phyloP scores from a whole-genome alignment of 1,284 basidiomycete species.

The Melampsora americana region DNA sequence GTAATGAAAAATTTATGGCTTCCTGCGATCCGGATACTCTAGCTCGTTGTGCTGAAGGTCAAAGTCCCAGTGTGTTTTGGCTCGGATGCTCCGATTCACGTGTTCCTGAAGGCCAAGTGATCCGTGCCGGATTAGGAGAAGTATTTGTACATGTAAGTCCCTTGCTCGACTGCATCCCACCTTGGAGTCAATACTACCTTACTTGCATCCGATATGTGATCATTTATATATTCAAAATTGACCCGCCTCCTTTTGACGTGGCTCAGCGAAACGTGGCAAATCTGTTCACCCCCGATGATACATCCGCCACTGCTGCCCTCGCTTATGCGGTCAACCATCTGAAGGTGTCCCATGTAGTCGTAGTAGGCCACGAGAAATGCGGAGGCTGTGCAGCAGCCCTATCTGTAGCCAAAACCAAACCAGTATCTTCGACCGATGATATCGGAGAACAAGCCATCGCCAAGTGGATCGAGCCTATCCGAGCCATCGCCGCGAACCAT shows the following conservation, averaged over 20 bases:
- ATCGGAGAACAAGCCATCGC: slow-evolving; percentile 40
- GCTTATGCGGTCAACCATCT: slow-evolving; percentile 33
- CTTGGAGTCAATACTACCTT: not conserved
- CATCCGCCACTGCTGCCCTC: slow-evolving; percentile 30
- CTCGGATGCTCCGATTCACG: slow-evolving; percentile 70
- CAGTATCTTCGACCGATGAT: not conserved
- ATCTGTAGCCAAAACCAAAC: slow-evolving; percentile 14
- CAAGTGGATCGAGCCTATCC: slow-evolving; percentile 47
- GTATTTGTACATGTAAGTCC: slow-evolving; percentile 40
- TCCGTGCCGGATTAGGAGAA: slow-evolving; percentile 23
- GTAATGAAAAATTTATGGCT: slow-evolving; percentile 28
- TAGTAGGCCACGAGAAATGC: slow-evolving; percentile 38
- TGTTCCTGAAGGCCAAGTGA: slow-evolving; percentile 59
- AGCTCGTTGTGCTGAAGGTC: slow-evolving; percentile 62
- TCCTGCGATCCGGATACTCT: slow-evolving; percentile 64
- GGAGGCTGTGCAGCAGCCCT: slow-evolving; percentile 39
- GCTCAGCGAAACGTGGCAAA: slow-evolving; percentile 34
- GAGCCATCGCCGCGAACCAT: slow-evolving; percentile 44
- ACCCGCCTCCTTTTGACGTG: not conserved
- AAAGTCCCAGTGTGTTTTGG: slow-evolving; percentile 72
- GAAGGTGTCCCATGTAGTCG: slow-evolving; percentile 32
- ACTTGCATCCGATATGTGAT: not conserved
- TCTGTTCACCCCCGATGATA: slow-evolving; percentile 32
- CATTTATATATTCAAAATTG: not conserved
- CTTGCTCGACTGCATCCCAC: not conserved